phyloP scores from a whole-genome alignment of 2,329 filamentous ascomycete genomes.

The Tricladium varicosporioides region DNA sequence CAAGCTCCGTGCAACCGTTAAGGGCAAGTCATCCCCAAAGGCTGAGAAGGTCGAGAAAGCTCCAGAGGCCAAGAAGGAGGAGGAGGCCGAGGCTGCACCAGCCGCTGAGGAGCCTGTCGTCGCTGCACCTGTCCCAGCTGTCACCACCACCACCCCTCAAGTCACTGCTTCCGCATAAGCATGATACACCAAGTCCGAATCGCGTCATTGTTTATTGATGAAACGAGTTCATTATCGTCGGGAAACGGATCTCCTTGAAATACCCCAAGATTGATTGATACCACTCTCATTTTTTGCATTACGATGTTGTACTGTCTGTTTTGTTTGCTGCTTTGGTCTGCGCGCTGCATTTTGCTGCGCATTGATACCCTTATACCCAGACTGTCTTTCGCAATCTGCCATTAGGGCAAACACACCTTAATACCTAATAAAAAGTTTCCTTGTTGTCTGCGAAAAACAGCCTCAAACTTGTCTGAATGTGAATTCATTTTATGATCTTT shows the following conservation, averaged over 20 bases:
- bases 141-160: slow-evolving; percentile 26
- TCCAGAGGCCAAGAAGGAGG: slow-evolving; percentile 43
- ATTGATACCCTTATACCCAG: slow-evolving; percentile 41
- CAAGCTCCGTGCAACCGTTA: slow-evolving; percentile 36
- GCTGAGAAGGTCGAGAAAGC: slow-evolving; percentile 46
- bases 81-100: slow-evolving; percentile 27
- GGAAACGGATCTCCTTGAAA: slow-evolving; percentile 37
- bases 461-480: no score
- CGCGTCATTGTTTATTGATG: slow-evolving; percentile 15
- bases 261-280: slow-evolving; percentile 38
- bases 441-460: slow-evolving; percentile 22
- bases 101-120: slow-evolving; percentile 28
- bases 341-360: slow-evolving; percentile 33
- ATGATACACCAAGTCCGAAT: slow-evolving; percentile 4
- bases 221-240: slow-evolving; percentile 32
- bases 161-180: slow-evolving; percentile 22
- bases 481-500: no score
- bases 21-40: slow-evolving; percentile 36
- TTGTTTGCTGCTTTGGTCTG: slow-evolving; percentile 24
- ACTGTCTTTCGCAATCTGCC: slow-evolving; percentile 38
- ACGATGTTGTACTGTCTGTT: slow-evolving; percentile 26
- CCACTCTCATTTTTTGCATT: slow-evolving; percentile 37
- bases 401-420: slow-evolving; percentile 36
- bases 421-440: slow-evolving; percentile 37
- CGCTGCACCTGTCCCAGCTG: slow-evolving; percentile 23